phyloP scores from a whole-genome alignment of 2,329 filamentous ascomycete genomes.

The Chaetomium globosum region DNA sequence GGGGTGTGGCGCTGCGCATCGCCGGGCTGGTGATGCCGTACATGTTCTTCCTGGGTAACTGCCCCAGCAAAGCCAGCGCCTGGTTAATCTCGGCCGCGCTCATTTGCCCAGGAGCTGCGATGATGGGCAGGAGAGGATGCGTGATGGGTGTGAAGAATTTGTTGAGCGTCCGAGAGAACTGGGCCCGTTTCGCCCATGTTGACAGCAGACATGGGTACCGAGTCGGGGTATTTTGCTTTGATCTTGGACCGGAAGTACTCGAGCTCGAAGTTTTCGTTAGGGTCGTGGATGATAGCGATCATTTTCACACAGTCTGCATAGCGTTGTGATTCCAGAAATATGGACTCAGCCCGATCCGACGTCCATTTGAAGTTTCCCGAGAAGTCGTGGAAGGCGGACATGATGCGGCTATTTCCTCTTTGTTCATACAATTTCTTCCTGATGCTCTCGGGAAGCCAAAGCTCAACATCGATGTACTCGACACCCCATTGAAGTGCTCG shows the following conservation, averaged over 20 bases:
- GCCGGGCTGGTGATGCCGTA: conserved; percentile 76
- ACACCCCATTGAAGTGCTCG: conserved; percentile 86
- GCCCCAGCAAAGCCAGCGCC: conserved; percentile 75
- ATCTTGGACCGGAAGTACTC: conserved; percentile 85
- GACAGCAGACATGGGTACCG: conserved; percentile 76
- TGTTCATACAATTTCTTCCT: conserved; percentile 67
- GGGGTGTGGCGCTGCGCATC: conserved; percentile 65
- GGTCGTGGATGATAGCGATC: conserved; percentile 79
- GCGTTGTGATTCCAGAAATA: conserved; percentile 71
- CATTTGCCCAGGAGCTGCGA: conserved; percentile 83
- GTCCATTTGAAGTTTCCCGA: conserved; percentile 84
- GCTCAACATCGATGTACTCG: conserved; percentile 86
- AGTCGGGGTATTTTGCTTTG: conserved; percentile 66
- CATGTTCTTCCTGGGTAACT: conserved; percentile 76
- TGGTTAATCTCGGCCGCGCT: conserved; percentile 84
- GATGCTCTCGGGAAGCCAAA: conserved; percentile 81
- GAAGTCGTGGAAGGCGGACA: conserved; percentile 91
- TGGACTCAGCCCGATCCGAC: conserved; percentile 67
- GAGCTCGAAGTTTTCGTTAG: conserved; percentile 86
- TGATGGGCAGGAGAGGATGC: conserved; percentile 78
- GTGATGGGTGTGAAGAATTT: conserved; percentile 87
- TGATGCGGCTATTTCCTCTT: conserved; percentile 79
- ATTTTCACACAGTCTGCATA: conserved; percentile 89
- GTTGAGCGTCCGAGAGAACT: conserved; percentile 81
- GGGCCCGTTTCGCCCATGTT: conserved; percentile 88